Conservation (phyloP, 108 stramenopile genomes). For the Skeletonema potamos region DNA sequence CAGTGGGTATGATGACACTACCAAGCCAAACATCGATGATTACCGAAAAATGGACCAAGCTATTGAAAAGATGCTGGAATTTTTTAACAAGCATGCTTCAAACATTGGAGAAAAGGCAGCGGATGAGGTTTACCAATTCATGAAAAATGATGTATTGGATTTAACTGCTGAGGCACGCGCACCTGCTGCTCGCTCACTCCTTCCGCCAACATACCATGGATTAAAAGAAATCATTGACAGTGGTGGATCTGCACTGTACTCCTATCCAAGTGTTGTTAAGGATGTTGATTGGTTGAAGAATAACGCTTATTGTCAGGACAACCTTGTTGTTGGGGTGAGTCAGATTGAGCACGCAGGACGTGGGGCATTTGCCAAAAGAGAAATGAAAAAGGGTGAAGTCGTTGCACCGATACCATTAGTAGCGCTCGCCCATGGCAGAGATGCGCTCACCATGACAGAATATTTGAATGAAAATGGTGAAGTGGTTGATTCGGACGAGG, state of each 20-base stretch:
- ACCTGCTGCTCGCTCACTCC: constrained; percentile 1
- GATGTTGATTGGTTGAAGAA: constrained; percentile 49
- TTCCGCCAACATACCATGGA: constrained; percentile 13
- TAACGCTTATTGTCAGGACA: constrained; percentile 62
- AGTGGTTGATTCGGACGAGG: constrained; percentile 32
- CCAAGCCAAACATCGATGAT: constrained; percentile 42
- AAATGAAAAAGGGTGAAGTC: constrained; percentile 32
- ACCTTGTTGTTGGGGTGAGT: constrained; percentile 38
- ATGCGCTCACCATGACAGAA: constrained; percentile 45
- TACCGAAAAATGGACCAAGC: constrained; percentile 38
- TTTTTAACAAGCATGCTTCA: constrained; percentile 18
- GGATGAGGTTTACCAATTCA: constrained; percentile 1
- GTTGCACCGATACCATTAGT: constrained; percentile 31
- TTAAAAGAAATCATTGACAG: constrained; percentile 4
- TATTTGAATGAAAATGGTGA: neutral
- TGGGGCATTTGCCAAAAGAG: constrained; percentile 58
- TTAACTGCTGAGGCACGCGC: constrained; percentile 14
- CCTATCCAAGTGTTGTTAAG: constrained; percentile 41
- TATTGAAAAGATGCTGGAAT: constrained; percentile 47
- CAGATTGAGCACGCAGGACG: constrained; percentile 57
- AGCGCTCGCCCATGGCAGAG: constrained; percentile 23
- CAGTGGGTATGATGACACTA: constrained; percentile 46
- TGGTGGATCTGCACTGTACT: constrained; percentile 46
- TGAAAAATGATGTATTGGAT: neutral
- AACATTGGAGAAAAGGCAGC: constrained; percentile 1